These are phyloP conservation scores for Kalanchoe fedtschenkoi DNA, from an alignment of 164 flowering plant species.

Conservation along the genomic window DNA sequence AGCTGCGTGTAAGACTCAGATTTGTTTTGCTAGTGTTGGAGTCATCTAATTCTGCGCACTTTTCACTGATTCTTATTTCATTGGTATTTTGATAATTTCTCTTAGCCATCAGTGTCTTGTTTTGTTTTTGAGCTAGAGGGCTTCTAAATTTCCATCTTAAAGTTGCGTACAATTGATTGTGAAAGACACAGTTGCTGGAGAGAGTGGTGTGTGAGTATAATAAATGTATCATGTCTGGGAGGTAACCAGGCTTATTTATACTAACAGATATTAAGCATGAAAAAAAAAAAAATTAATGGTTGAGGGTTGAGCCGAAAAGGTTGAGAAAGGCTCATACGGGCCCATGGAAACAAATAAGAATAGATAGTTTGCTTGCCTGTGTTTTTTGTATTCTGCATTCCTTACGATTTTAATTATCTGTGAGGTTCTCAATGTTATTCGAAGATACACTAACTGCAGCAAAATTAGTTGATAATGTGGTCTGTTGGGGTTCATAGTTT, in stretches of 20 bases:
- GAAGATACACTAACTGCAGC: background rate
- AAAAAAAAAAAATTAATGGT: too few relatives aligned
- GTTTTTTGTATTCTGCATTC: background rate
- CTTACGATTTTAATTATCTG: too few relatives aligned
- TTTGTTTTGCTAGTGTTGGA: background rate
- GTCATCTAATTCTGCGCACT: too few relatives aligned
- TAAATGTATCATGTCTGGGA: background rate
- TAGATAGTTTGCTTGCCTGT: background rate
- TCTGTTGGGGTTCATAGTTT: background rate
- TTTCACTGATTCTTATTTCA: too few relatives aligned
- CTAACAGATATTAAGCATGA: background rate
- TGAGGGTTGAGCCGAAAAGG: background rate
- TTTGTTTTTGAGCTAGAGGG: too few relatives aligned
- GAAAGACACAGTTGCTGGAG: too few relatives aligned
- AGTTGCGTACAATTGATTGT: too few relatives aligned
- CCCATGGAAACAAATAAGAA: background rate
- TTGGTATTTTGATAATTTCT: too few relatives aligned
- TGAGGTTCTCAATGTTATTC: background rate
- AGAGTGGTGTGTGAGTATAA: background rate
- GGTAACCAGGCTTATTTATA: background rate
- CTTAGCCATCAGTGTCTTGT: too few relatives aligned
- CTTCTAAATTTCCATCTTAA: too few relatives aligned
- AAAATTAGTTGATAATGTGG: background rate
- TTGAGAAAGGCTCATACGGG: background rate
- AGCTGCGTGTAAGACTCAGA: too few relatives aligned